Evolutionary conservation across 371 early-diverging fungal genomes (phyloP), one percentile per base, ranked within the genome.

Genomic region (Mucor irregularis): DNA sequence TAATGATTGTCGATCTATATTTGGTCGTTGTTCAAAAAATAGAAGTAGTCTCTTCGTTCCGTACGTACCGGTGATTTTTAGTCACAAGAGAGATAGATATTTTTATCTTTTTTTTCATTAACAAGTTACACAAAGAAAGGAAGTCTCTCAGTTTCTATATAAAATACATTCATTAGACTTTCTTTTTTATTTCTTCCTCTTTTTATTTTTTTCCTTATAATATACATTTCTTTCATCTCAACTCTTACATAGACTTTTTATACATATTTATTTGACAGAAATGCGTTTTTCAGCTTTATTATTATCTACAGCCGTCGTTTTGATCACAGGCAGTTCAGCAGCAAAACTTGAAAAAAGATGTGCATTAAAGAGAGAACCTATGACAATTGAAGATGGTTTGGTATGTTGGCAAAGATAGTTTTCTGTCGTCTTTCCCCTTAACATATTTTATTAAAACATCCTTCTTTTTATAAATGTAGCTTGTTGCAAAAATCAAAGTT

Each of bases 381-480:
- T 76, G 59, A 66, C 49, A 42, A 58, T 59, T 31, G 62, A 76
- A 51, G 62, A 69, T 58, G 76, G 76, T 40, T 58, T 68, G 67
- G 76, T 73, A 76, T 44, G 69, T 49, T 33, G 28, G 22, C 50
- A 37, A 7, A 13, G 34, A 21, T 17, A 19, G 11, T 29, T 44
- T 6, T 30, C 24, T 28, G 21, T 33, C 14, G 28, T 13, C 2
- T 13, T 26, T 7, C 40, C 35, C 46, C 50, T 44, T 45, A 19
- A 35, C 37, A 39, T 30, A 17, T 42, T 25, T 33, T 16, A n/a
- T n/a, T n/a, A n/a, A n/a, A n/a, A n/a, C n/a, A n/a, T n/a, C n/a
- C n/a, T n/a, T n/a, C 25, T 34, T 25, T 25, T n/a, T 11, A 22
- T 14, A 17, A 7, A 14, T 31, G 14, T 49, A 69, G 69, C 49